Evolutionary conservation across 1,139 yeast species (phyloP).

Genomic region (Candida sanyaensis): DNA sequence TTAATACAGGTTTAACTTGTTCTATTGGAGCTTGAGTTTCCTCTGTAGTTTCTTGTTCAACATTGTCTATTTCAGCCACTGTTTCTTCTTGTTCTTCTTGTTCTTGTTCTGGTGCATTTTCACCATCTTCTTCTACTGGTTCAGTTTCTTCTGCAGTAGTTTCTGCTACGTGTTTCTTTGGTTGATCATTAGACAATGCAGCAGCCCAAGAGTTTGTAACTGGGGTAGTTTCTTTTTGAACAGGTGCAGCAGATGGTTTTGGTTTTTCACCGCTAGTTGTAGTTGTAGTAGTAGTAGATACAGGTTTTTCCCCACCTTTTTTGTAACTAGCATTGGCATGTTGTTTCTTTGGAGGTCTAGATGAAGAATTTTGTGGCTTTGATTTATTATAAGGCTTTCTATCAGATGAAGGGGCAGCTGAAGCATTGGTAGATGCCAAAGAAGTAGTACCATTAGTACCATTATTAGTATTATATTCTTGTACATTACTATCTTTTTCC

Average conservation of each 20-base stretch:
- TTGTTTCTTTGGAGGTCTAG: slow-evolving; percentile 14
- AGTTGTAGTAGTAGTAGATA: background rate
- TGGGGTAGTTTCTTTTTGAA: slow-evolving; percentile 17
- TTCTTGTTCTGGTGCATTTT: slow-evolving; percentile 1
- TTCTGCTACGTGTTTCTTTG: slow-evolving; percentile 18
- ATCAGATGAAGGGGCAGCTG: slow-evolving; percentile 8
- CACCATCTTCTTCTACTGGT: slow-evolving; percentile 1
- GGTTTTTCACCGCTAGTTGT: slow-evolving; percentile 3
- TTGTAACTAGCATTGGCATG: background rate
- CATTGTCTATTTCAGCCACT: slow-evolving; percentile 6
- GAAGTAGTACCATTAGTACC: slow-evolving; percentile 2
- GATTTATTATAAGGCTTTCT: slow-evolving; percentile 10
- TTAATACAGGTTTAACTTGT: slow-evolving; percentile 25
- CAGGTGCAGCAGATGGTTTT: slow-evolving; percentile 10
- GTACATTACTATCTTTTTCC: slow-evolving; percentile 23
- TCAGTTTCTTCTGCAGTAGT: slow-evolving; percentile 4
- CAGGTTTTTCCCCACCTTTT: slow-evolving; percentile 3
- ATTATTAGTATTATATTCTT: slow-evolving; percentile 3
- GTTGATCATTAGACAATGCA: slow-evolving; percentile 44
- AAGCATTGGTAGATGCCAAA: slow-evolving; percentile 3
- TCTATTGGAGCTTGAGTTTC: slow-evolving; percentile 12
- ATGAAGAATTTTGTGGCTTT: slow-evolving; percentile 4
- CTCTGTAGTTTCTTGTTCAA: slow-evolving; percentile 3
- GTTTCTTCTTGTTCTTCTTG: slow-evolving; percentile 10
- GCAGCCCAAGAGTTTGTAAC: slow-evolving; percentile 52